Percentiles rank a stretch among this genome's conserved stretches.
Conservation (phyloP, 352 stramenopile species). For the Phytopythium aichiense region DNA sequence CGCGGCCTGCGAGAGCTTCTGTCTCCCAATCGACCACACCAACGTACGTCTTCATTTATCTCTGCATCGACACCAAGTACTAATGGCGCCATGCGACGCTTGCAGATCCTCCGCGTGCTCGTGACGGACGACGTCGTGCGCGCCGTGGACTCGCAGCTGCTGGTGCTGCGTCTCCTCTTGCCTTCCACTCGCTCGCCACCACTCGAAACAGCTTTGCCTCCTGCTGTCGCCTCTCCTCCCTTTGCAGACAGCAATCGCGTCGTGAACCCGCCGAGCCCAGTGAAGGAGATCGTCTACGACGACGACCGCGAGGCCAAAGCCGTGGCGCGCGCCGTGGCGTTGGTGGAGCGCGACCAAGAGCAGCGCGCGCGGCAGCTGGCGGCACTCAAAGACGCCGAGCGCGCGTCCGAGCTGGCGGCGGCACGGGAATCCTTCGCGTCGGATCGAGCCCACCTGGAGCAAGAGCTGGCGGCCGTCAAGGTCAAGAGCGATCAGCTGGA, state of each 20-base stretch:
- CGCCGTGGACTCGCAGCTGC: constrained; percentile 27
- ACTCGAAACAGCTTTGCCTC: background rate
- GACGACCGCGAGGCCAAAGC: constrained; percentile 3
- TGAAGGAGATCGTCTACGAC: constrained; percentile 5
- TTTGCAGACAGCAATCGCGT: background rate
- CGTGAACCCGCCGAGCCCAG: background rate
- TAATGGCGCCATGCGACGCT: background rate
- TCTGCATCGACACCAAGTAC: background rate
- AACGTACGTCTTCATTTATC: constrained; percentile 20
- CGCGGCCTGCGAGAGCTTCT: constrained; percentile 45
- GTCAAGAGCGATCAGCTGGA: constrained; percentile 34
- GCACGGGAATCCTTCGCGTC: constrained; percentile 16
- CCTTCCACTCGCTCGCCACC: background rate
- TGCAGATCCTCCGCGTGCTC: constrained; percentile 41
- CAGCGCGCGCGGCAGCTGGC: constrained; percentile 20
- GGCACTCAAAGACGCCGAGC: constrained; percentile 22
- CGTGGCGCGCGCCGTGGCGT: background rate
- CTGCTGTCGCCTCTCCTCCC: background rate
- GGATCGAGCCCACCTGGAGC: constrained; percentile 20
- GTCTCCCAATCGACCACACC: constrained; percentile 46
- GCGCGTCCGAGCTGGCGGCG: constrained; percentile 18
- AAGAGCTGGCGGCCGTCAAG: constrained; percentile 17
- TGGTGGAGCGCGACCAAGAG: constrained; percentile 17
- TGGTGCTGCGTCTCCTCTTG: constrained; percentile 45
- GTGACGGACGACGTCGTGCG: constrained; percentile 51